A percentile compares a stretch with the other conserved stretches of the same genome.
Conservation (phyloP, 495 filamentous ascomycete genomes). For the Penicillium mononematosum region DNA sequence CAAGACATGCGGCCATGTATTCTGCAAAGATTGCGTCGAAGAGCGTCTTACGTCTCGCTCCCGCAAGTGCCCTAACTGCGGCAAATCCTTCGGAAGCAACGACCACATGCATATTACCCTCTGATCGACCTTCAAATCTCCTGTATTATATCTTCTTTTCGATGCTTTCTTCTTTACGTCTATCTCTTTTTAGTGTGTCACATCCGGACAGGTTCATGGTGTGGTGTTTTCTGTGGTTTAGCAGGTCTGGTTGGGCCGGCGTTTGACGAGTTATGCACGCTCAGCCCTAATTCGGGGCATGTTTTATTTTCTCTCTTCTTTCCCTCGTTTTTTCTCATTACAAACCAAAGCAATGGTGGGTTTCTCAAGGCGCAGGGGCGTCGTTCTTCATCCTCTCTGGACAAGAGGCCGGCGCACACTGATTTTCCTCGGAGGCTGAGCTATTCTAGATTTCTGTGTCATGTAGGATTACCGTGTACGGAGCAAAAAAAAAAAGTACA, state of each 20-base stretch:
- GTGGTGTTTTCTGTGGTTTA: constrained; percentile 45
- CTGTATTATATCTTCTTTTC: constrained; percentile 42
- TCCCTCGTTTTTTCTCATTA: constrained; percentile 15
- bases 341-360: background rate
- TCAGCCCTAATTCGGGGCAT: constrained; percentile 10
- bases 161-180: constrained; percentile 15
- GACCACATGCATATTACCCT: constrained; percentile 73
- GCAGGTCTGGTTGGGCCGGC: constrained; percentile 40
- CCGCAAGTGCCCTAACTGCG: constrained; percentile 93
- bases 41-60: constrained; percentile 82
- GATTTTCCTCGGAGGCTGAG: constrained; percentile 15
- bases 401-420: constrained; percentile 24
- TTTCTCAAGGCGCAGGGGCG: constrained; percentile 15
- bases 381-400: constrained; percentile 27
- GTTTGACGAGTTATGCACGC: constrained; percentile 34
- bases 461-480: constrained; percentile 39
- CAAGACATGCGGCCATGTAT: constrained; percentile 93
- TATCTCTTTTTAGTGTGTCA: constrained; percentile 28
- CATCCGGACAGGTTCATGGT: constrained; percentile 40
- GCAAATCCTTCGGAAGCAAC: constrained; percentile 80
- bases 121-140: constrained; percentile 31
- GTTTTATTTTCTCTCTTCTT: constrained; percentile 16
- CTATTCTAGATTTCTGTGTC: constrained; percentile 24
- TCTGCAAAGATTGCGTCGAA: constrained; percentile 87
- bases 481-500: constrained; percentile 13